These are phyloP conservation scores for Tolypocladium cylindrosporum DNA, from an alignment of 2,329 filamentous ascomycete genomes.

Conservation along the genomic window DNA sequence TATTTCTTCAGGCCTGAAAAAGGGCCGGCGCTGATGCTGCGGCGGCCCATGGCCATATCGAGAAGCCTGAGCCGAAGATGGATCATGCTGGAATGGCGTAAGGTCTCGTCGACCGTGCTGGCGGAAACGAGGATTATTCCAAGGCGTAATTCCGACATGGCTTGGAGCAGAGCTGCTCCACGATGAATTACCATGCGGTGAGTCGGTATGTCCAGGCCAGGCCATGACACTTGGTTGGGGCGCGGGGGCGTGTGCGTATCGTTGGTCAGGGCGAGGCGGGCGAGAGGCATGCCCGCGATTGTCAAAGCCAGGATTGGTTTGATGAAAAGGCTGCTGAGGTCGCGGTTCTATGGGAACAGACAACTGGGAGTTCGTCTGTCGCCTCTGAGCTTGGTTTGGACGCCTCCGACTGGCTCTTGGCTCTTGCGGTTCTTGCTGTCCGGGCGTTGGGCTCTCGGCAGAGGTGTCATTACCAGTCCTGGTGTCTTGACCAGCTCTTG, in stretches of 20 bases:
- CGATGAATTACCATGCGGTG: background rate
- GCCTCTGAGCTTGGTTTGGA: conserved; percentile 52
- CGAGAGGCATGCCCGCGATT: background rate
- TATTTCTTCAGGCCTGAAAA: conserved; percentile 34
- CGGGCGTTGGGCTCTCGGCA: background rate
- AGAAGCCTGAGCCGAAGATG: conserved; percentile 6
- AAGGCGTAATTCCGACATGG: background rate
- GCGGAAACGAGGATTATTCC: background rate
- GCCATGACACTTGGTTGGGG: background rate
- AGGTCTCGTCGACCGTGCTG: conserved; percentile 1
- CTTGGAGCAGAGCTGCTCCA: background rate
- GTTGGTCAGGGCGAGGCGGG: background rate
- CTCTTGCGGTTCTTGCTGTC: conserved; percentile 3
- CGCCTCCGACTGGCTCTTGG: conserved; percentile 34
- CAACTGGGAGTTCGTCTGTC: conserved; percentile 51
- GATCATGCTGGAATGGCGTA: conserved; percentile 13
- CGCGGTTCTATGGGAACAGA: conserved; percentile 44
- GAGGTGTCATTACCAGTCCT: background rate
- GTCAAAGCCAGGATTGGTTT: background rate
- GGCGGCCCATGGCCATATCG: conserved; percentile 6
- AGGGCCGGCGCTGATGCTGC: conserved; percentile 18
- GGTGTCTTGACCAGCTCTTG: background rate
- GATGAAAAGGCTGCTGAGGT: conserved; percentile 14
- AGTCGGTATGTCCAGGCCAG: background rate
- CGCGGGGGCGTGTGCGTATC: background rate